Conservation (phyloP, 106 monocot species). For the Narthecium ossifragum region DNA sequence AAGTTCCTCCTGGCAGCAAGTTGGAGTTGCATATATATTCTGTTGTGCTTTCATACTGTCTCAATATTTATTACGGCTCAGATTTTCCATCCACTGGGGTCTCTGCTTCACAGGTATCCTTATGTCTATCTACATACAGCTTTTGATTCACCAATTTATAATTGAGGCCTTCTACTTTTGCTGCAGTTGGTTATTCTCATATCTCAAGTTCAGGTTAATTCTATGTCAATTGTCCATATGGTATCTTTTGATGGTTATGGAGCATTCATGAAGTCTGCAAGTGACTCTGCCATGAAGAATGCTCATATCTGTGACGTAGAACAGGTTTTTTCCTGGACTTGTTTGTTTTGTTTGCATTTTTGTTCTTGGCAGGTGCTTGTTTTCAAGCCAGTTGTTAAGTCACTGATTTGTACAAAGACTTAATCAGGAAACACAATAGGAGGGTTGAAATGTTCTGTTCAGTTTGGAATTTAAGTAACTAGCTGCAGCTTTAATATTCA, state of each 20-base stretch:
- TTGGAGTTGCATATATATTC: constrained; percentile 78
- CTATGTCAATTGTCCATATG: constrained; percentile 76
- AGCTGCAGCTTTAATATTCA: no score
- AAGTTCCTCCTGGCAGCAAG: constrained; percentile 40
- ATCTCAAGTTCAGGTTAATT: constrained; percentile 69
- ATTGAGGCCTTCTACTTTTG: background rate
- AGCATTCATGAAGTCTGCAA: constrained; percentile 15
- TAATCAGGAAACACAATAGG: no score
- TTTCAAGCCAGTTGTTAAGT: no score
- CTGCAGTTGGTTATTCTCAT: constrained; percentile 68
- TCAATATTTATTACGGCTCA: constrained; percentile 30
- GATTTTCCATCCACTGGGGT: constrained; percentile 25
- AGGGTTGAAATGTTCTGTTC: no score
- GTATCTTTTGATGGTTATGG: constrained; percentile 31
- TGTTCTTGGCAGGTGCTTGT: no score
- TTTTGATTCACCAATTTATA: background rate
- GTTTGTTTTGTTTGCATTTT: no score
- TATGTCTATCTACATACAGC: background rate
- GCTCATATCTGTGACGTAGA: constrained; percentile 37
- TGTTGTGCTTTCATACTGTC: constrained; percentile 58
- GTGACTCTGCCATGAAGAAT: constrained; percentile 14
- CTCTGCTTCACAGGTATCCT: constrained; percentile 62
- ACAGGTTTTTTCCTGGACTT: constrained; percentile 41
- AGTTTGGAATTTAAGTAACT: no score
- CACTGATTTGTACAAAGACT: no score